Evolutionary conservation across 2,329 filamentous ascomycete species (phyloP), one percentile per base, ranked within the genome.

Genomic region (Neobulgaria alba): DNA sequence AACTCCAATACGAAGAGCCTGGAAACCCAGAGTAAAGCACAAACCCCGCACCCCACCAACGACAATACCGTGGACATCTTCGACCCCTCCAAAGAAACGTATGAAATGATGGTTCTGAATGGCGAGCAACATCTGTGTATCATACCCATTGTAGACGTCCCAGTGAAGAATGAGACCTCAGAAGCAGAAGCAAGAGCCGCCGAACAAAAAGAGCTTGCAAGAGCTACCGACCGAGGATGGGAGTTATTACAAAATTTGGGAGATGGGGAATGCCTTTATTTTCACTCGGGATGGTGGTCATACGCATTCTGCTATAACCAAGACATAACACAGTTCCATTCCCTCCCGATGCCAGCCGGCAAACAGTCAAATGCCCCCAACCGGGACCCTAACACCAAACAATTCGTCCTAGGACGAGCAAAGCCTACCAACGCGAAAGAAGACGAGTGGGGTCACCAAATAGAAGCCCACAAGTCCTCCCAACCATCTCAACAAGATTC

Each of bases 261-360:
- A 7, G 72, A 82, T 46, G 79, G 74, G 1, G 72, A 73, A 39
- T 86, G 82, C 61, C 69, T 85, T 51, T 85, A 83, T 60, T 85
- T 78, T 60, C 66, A 81, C 17, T 77, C 73, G 10, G 81, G 80
- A 2, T 86, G 81, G 81, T 86, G 82, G 82, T 81, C 76, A 41
- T 86, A 86, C 58, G 76, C 75, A 23, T 85, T 85, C 60, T 86
- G 82, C 63, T 83, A 85, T 63, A 79, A 79, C 56, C 67, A 75
- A 32, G 72, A 82, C 50, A 74, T 86, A 42, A 80, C 75, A 58
- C 82, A 86, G 58, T 86, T 85, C 61, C 82, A 85, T 61, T 77
- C 78, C 47, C 64, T 84, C 39, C 71, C 80, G 4, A 73, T 76
- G 0, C 71, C 74, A 14, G 70, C 72, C 14, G 76, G 76, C 2